phyloP scores from a whole-genome alignment of 441 rosid genomes.

The Croton laevigatus region DNA sequence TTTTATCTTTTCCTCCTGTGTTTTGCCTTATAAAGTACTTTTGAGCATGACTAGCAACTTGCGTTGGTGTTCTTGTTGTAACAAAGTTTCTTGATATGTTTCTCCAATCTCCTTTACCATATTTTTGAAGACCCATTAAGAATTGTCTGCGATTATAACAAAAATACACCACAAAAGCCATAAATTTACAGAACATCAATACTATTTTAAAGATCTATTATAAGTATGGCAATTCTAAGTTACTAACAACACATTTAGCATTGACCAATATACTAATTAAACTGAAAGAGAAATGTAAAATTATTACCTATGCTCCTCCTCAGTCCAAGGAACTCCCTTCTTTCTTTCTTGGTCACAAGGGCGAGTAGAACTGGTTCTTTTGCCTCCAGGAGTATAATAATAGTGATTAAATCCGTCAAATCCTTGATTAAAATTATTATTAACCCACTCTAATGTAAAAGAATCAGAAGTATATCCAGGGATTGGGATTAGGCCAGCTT shows the following conservation, averaged over 20 bases:
- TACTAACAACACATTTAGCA: no score
- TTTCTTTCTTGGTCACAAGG: slow-evolving; percentile 82
- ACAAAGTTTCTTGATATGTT: slow-evolving; percentile 85
- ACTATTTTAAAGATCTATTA: neutral
- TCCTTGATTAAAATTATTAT: slow-evolving; percentile 33
- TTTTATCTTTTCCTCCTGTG: slow-evolving; percentile 86
- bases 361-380: slow-evolving; percentile 51
- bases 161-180: slow-evolving; percentile 13
- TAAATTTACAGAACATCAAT: neutral
- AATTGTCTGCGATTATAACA: slow-evolving; percentile 56
- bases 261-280: neutral
- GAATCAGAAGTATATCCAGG: slow-evolving; percentile 71
- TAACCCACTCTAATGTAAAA: slow-evolving; percentile 79
- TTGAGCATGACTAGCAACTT: slow-evolving; percentile 97
- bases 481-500: slow-evolving; percentile 86
- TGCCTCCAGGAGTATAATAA: slow-evolving; percentile 56
- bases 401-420: slow-evolving; percentile 43
- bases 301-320: slow-evolving; percentile 88
- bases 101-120: slow-evolving; percentile 99
- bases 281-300: neutral
- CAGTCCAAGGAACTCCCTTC: slow-evolving; percentile 98
- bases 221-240: no score
- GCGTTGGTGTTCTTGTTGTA: slow-evolving; percentile 82
- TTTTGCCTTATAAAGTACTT: slow-evolving; percentile 89
- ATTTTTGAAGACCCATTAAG: slow-evolving; percentile 79